These are phyloP conservation scores for Casaregolazyma suthepensis DNA, from an alignment of 1,139 yeast genomes.

Conservation along the genomic window DNA sequence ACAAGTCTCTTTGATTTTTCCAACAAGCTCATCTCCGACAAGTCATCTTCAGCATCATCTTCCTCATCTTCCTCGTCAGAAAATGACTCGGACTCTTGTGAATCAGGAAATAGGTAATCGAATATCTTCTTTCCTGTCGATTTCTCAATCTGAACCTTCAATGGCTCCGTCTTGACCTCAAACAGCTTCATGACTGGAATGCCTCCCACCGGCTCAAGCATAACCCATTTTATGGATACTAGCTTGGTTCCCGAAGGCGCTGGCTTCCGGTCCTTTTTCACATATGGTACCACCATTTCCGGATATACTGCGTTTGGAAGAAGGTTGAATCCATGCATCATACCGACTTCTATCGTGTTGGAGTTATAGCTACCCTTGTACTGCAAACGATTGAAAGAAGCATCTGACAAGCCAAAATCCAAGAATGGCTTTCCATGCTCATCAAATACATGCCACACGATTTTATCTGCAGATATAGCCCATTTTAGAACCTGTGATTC, in stretches of 20 bases:
- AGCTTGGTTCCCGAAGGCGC: constrained; percentile 33
- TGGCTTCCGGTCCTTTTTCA: constrained; percentile 18
- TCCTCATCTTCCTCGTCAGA: constrained; percentile 9
- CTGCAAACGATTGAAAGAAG: constrained; percentile 54
- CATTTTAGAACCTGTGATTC: constrained; percentile 45
- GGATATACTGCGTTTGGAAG: constrained; percentile 60
- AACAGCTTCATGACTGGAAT: constrained; percentile 58
- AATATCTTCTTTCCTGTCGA: constrained; percentile 56
- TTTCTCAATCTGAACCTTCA: constrained; percentile 68
- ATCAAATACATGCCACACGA: constrained; percentile 65
- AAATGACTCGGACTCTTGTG: constrained; percentile 2
- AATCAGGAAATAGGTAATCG: constrained; percentile 59
- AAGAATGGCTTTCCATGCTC: constrained; percentile 58
- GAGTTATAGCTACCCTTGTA: constrained; percentile 59
- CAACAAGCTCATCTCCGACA: constrained; percentile 6
- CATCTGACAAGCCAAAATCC: constrained; percentile 62
- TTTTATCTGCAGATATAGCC: constrained; percentile 64
- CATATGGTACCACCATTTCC: constrained; percentile 58
- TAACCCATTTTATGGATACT: constrained; percentile 59
- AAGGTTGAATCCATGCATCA: constrained; percentile 67
- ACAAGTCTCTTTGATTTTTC: background rate
- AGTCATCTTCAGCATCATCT: constrained; percentile 10
- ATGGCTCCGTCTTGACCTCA: constrained; percentile 51
- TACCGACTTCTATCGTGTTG: constrained; percentile 52
- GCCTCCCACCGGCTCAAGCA: constrained; percentile 81